Evolutionary conservation across 306 rosid species (phyloP), one percentile per base, ranked within the genome.

Genomic region (Ochetophila trinervis): DNA sequence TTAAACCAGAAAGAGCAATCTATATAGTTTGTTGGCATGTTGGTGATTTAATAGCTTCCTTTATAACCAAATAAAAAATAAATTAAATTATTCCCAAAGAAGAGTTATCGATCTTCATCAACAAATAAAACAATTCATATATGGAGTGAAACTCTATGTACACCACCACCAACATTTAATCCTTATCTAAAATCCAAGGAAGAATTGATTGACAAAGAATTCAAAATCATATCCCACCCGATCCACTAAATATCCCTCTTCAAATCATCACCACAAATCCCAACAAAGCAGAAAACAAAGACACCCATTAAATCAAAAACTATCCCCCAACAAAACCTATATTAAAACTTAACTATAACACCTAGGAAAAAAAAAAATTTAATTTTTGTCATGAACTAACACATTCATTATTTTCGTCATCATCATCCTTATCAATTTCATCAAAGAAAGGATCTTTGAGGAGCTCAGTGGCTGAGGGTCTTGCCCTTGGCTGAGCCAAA

Each of bases 391-490:
- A 80, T 53, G 67, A 76, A 69, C 52, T 17, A 48, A 78, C 66
- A 68, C 74, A 74, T 32, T 77, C 83, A 0, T 21, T 58, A 23
- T 82, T 73, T 48, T 86, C 81, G 32, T 79, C 87, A 4, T 42
- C 53, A 6, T 68, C 71, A 2, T 72, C 53, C 27, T 50, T 59
- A 20, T 66, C 76, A 53, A 87, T 40, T 40, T 86, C 96, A 11
- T 79, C 72, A 42, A 93, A 93, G 78, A 93, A 89, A 0, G 95
- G 61, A 47, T 92, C 89, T 11, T 35, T 64, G 68, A 92, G 98
- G 68, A 92, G 95, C 49, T 92, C 83, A 5, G 82, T 56, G 0
- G 98, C 95, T 3, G 96, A 85, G 18, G 95, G 98, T 18, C 98
- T 83, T 4, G 78, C 82, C 69, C 80, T 72, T 1, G 87, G 92